A percentile compares a stretch with the other conserved stretches of the same genome.
Evolutionary conservation across 768 basidiomycete species (phyloP).

Genomic region (Chalciporus piperatus): DNA sequence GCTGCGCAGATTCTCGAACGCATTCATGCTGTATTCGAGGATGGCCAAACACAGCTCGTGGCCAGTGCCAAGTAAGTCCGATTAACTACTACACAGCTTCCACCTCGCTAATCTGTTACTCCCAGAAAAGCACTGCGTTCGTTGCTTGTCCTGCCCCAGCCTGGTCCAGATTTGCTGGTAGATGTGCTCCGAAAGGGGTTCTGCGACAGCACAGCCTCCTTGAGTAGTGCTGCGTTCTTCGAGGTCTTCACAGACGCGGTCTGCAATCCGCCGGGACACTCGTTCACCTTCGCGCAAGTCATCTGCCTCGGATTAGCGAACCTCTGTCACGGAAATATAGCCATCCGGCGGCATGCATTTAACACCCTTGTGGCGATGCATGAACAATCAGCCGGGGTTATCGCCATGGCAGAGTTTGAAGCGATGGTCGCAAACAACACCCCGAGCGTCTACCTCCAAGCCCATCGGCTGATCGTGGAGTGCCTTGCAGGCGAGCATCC

Average conservation of each 20-base stretch:
- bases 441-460: slow-evolving; percentile 74
- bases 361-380: slow-evolving; percentile 73
- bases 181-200: slow-evolving; percentile 71
- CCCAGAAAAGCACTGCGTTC: slow-evolving; percentile 73
- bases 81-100: slow-evolving; percentile 6
- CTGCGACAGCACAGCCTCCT: slow-evolving; percentile 52
- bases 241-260: slow-evolving; percentile 74
- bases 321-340: slow-evolving; percentile 65
- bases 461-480: slow-evolving; percentile 74
- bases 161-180: slow-evolving; percentile 54
- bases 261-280: slow-evolving; percentile 48
- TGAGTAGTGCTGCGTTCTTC: slow-evolving; percentile 68
- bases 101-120: neutral
- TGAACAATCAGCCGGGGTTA: slow-evolving; percentile 60
- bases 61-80: slow-evolving; percentile 61
- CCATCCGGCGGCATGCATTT: slow-evolving; percentile 74
- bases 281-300: slow-evolving; percentile 71
- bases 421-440: slow-evolving; percentile 69
- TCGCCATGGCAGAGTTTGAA: slow-evolving; percentile 71
- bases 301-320: slow-evolving; percentile 81
- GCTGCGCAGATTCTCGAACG: slow-evolving; percentile 57
- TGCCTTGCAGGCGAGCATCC: slow-evolving; percentile 79
- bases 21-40: slow-evolving; percentile 65
- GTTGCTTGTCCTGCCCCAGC: slow-evolving; percentile 55
- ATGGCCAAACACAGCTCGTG: slow-evolving; percentile 49